Conservation (phyloP, 768 basidiomycete species). For the Hortiboletus campestris region DNA sequence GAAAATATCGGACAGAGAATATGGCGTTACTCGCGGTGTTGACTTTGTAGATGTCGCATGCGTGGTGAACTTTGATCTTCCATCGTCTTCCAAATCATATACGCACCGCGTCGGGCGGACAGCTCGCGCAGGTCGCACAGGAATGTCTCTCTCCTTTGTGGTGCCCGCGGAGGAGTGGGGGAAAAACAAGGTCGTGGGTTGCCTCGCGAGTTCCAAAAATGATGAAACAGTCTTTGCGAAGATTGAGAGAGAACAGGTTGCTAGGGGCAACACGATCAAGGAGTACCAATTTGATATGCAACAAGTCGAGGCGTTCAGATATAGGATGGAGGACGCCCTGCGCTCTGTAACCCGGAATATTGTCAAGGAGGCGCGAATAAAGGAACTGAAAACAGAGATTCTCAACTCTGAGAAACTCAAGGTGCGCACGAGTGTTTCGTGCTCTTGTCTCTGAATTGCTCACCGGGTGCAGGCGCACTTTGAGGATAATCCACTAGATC, state of each 20-base stretch:
- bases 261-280: slow-evolving; percentile 55
- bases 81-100: slow-evolving; percentile 80
- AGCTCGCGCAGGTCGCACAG: slow-evolving; percentile 91
- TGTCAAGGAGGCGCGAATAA: slow-evolving; percentile 87
- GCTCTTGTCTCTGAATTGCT: not conserved
- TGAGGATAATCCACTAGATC: slow-evolving; percentile 92
- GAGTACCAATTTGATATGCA: slow-evolving; percentile 95
- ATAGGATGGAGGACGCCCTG: slow-evolving; percentile 96
- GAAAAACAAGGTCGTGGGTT: slow-evolving; percentile 70
- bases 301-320: slow-evolving; percentile 95
- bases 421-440: slow-evolving; percentile 42
- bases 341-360: slow-evolving; percentile 82
- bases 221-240: slow-evolving; percentile 68
- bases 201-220: slow-evolving; percentile 62
- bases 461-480: slow-evolving; percentile 77
- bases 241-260: slow-evolving; percentile 75
- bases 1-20: slow-evolving; percentile 66
- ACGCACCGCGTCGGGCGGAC: slow-evolving; percentile 96
- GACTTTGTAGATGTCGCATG: slow-evolving; percentile 97
- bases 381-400: slow-evolving; percentile 91
- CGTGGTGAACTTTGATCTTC: slow-evolving; percentile 98
- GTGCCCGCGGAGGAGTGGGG: slow-evolving; percentile 69
- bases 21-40: slow-evolving; percentile 92
- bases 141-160: slow-evolving; percentile 88
- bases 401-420: slow-evolving; percentile 96